These are phyloP conservation scores for Candida sojae DNA, from an alignment of 1,139 yeast species.

Conservation along the genomic window DNA sequence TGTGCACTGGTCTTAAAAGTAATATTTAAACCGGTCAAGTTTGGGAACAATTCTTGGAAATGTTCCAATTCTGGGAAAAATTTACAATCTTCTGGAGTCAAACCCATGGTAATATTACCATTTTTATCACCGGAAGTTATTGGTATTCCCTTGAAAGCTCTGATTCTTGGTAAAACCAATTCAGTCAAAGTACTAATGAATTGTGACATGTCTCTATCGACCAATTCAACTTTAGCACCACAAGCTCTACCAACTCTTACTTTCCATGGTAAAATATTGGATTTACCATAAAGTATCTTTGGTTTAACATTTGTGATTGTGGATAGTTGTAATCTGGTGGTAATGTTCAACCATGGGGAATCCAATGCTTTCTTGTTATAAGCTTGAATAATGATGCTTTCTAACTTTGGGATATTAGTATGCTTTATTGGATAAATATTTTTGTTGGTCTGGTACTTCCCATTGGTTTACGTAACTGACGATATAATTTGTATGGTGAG, in stretches of 20 bases:
- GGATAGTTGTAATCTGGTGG: conserved; percentile 80
- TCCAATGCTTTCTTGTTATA: conserved; percentile 76
- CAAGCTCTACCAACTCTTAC: conserved; percentile 85
- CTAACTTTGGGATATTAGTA: conserved; percentile 71
- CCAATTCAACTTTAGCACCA: conserved; percentile 83
- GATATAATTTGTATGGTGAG: conserved; percentile 87
- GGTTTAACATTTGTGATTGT: conserved; percentile 94
- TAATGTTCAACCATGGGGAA: conserved; percentile 71
- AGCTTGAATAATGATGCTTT: conserved; percentile 69
- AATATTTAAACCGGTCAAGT: conserved; percentile 81
- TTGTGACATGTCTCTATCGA: conserved; percentile 84
- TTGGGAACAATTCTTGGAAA: conserved; percentile 89
- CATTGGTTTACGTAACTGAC: conserved; percentile 66
- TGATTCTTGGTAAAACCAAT: conserved; percentile 88
- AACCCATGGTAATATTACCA: conserved; percentile 87
- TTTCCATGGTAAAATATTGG: conserved; percentile 86
- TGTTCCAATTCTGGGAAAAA: conserved; percentile 92
- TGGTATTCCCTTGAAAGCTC: conserved; percentile 81
- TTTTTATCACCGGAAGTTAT: conserved; percentile 77
- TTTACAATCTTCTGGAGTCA: conserved; percentile 74
- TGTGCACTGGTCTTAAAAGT: conserved; percentile 88
- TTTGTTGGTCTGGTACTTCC: conserved; percentile 72
- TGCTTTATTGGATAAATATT: conserved; percentile 67
- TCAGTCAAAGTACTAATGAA: conserved; percentile 86
- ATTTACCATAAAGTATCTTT: conserved; percentile 66